Evolutionary conservation across 345 rosid genomes (phyloP).

Genomic region (Eucalyptus marginata): DNA sequence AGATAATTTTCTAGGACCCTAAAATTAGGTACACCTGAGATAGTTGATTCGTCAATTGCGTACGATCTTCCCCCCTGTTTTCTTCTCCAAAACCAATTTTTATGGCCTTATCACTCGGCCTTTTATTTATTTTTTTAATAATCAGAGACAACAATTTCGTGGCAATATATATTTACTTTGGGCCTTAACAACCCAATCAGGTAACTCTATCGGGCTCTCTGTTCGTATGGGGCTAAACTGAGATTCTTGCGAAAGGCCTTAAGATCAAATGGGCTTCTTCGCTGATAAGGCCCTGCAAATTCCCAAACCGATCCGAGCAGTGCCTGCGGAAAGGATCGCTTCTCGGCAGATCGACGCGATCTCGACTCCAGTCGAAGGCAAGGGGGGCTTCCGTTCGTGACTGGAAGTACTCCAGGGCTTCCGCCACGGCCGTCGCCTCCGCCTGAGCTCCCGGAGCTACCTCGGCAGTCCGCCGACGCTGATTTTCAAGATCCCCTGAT

Average conservation of each 20-base stretch:
- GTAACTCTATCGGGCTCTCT: background rate
- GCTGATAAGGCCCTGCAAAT: background rate
- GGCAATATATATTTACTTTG: background rate
- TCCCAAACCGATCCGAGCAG: background rate
- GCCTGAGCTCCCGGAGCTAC: background rate
- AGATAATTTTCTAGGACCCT: background rate
- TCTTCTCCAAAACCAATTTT: background rate
- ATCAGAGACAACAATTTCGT: background rate
- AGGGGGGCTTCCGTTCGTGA: background rate
- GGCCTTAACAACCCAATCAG: background rate
- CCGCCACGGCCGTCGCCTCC: background rate
- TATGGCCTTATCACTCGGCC: background rate
- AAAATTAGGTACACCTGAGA: background rate
- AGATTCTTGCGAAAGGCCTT: background rate
- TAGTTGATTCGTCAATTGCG: background rate
- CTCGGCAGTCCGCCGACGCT: background rate
- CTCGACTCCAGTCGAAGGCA: background rate
- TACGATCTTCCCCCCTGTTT: background rate
- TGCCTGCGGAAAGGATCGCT: background rate
- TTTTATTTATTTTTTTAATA: rapidly evolving
- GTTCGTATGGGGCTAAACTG: background rate
- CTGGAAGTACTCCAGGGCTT: too few relatives aligned
- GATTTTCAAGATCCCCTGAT: too few relatives aligned
- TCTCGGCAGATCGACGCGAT: background rate
- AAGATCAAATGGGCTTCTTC: background rate